phyloP scores from a whole-genome alignment of 306 rosid genomes.

The Trifolium repens region DNA sequence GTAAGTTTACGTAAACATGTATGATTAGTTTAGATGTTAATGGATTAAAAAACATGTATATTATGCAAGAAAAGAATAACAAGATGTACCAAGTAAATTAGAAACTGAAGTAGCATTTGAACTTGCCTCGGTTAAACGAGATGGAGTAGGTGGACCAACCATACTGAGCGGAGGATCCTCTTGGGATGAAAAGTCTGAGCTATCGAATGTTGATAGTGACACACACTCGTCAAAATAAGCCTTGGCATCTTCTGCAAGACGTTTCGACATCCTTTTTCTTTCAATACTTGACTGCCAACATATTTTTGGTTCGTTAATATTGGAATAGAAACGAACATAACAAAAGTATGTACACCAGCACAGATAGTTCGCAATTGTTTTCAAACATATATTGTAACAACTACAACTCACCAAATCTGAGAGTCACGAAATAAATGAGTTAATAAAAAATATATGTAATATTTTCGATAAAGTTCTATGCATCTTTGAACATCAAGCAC shows the following conservation, averaged over 20 bases:
- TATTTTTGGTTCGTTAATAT: constrained; percentile 29
- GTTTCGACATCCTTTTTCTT: constrained; percentile 87
- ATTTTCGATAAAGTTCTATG: constrained; percentile 1
- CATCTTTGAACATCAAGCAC: constrained; percentile 7
- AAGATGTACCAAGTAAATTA: constrained; percentile 39
- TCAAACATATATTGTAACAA: constrained; percentile 22
- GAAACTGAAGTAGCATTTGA: constrained; percentile 47
- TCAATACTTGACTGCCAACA: constrained; percentile 81
- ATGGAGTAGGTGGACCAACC: constrained; percentile 55
- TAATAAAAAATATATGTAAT: neutral
- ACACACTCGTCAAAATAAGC: constrained; percentile 94
- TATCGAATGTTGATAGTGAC: constrained; percentile 89
- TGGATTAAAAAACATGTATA: neutral
- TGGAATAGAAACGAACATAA: constrained; percentile 20
- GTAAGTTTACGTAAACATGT: constrained; percentile 2
- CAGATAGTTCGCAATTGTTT: constrained; percentile 14
- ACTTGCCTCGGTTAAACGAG: constrained; percentile 60
- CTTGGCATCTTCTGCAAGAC: constrained; percentile 89
- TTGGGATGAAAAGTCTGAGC: constrained; percentile 92
- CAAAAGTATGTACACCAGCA: constrained; percentile 20
- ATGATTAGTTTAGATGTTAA: constrained; percentile 13
- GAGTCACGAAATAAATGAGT: constrained; percentile 8
- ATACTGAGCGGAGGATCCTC: constrained; percentile 72
- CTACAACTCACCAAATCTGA: neutral
- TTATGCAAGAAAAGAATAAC: constrained; percentile 16